phyloP scores from a whole-genome alignment of 192 early-diverging fungal genomes.

The Coemansia sp. region DNA sequence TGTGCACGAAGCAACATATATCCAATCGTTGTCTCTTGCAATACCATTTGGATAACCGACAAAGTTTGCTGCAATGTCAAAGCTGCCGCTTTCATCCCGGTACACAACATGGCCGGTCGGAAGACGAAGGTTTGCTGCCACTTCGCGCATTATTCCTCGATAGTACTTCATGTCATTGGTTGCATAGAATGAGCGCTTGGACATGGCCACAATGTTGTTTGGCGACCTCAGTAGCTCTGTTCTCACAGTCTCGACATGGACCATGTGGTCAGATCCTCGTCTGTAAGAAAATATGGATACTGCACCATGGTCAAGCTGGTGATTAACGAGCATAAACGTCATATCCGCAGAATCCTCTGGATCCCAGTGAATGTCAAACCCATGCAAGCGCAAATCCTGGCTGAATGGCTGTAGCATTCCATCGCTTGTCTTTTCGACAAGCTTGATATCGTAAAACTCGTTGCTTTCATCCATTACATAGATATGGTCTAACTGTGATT shows the following conservation, averaged over 20 bases:
- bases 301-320: conserved; percentile 52
- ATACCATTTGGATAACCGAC: conserved; percentile 54
- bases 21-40: conserved; percentile 28
- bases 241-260: conserved; percentile 58
- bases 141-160: conserved; percentile 21
- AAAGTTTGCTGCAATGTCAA: conserved; percentile 26
- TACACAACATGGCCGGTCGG: conserved; percentile 36
- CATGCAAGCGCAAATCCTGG: conserved; percentile 56
- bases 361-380: conserved; percentile 57
- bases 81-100: conserved; percentile 28
- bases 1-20: conserved; percentile 45
- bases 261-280: conserved; percentile 40
- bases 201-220: conserved; percentile 61
- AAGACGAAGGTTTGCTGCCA: conserved; percentile 25
- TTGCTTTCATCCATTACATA: conserved; percentile 57
- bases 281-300: conserved; percentile 55
- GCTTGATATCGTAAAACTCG: conserved; percentile 23
- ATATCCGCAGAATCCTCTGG: conserved; percentile 45
- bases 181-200: conserved; percentile 61
- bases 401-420: conserved; percentile 39
- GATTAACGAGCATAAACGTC: conserved; percentile 62
- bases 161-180: conserved; percentile 59
- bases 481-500: conserved; percentile 44
- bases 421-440: conserved; percentile 18
- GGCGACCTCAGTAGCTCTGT: conserved; percentile 59